Base-by-base conservation (phyloP, 176 grass and related monocot genomes). In the Rhynchospora breviuscula region DNA sequence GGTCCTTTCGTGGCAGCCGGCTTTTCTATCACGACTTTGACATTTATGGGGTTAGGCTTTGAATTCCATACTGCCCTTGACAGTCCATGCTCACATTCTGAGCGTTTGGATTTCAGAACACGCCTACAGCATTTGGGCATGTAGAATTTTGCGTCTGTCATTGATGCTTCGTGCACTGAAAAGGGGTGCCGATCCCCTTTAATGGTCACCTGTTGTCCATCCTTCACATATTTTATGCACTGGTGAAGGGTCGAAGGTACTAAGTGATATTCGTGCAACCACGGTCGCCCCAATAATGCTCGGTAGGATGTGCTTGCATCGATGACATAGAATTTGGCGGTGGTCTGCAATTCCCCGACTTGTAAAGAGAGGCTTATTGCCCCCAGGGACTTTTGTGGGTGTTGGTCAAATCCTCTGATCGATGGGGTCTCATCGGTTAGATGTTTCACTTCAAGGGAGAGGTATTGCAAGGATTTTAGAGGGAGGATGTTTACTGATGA, bases 401-500 rank as follows among this genome's bases (percentile, higher is more conserved):
- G 49, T 14, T 76, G 21, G 14, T 76, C 49, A 44, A 76, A 76
- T 8, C 70, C 70, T 9, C 12, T 45, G 2, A 76, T 76, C 17
- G 49, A 3, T 10, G 49, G 35, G 18, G 10, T 76, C 14, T 76
- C 15, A 4, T 22, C 2, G 18, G 17, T 1, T 14, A 76, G 15
- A 12, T 76, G 19, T 0, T 76, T 8, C 17, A 17, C 17, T 0
- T 7, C 49, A 5, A 45, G 70, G 1, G 35, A 26, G 33, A 76
- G 40, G 35, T 15, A 17, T 44, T 40, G 25, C 1, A 76, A 14
- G 33, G 33, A 45, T 44, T 44, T 22, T 22, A 76, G 14, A 10
- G 70, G 70, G 7, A 76, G 70, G 8, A 76, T 76, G 18, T 76
- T 76, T 46, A 76, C 70, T 10, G 70, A 26, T 9, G 70, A 76